phyloP scores from a whole-genome alignment of 495 filamentous ascomycete species.

The Hypoxylon fuscum region DNA sequence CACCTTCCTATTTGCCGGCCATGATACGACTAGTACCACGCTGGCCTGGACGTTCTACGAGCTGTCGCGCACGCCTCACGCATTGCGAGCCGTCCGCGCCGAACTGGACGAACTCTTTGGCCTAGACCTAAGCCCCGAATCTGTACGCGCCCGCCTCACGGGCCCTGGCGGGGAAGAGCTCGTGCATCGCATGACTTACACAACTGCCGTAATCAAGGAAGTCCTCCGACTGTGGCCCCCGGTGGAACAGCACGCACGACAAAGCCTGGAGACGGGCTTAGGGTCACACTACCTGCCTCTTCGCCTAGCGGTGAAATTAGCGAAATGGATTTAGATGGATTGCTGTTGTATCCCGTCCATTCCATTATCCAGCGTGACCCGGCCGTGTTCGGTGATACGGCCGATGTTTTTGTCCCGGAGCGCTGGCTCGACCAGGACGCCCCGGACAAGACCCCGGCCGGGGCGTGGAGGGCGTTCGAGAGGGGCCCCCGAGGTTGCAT shows the following conservation, averaged over 20 bases:
- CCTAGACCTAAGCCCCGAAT: conserved; percentile 26
- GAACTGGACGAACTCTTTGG: conserved; percentile 59
- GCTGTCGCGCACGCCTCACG: conserved; percentile 54
- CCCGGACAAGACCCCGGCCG: conserved; percentile 38
- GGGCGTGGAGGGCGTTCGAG: conserved; percentile 64
- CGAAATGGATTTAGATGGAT: conserved; percentile 63
- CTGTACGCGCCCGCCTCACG: conserved; percentile 22
- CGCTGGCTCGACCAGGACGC: conserved; percentile 58
- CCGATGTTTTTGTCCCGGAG: conserved; percentile 67
- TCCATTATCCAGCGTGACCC: conserved; percentile 66
- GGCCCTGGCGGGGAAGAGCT: conserved; percentile 51
- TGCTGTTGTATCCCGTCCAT: conserved; percentile 61
- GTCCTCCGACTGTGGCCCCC: conserved; percentile 55
- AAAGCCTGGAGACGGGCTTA: conserved; percentile 42
- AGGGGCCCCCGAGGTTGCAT: conserved; percentile 64
- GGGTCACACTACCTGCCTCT: conserved; percentile 49
- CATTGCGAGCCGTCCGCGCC: conserved; percentile 47
- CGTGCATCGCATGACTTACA: conserved; percentile 52
- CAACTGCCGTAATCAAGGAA: conserved; percentile 63
- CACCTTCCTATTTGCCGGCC: conserved; percentile 59
- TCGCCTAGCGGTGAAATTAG: conserved; percentile 61
- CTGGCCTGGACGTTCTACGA: conserved; percentile 56
- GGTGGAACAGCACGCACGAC: conserved; percentile 46
- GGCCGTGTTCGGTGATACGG: conserved; percentile 63
- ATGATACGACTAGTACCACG: conserved; percentile 58